phyloP scores from a whole-genome alignment of 257 asterid genomes.

The Primulina huaijiensis region DNA sequence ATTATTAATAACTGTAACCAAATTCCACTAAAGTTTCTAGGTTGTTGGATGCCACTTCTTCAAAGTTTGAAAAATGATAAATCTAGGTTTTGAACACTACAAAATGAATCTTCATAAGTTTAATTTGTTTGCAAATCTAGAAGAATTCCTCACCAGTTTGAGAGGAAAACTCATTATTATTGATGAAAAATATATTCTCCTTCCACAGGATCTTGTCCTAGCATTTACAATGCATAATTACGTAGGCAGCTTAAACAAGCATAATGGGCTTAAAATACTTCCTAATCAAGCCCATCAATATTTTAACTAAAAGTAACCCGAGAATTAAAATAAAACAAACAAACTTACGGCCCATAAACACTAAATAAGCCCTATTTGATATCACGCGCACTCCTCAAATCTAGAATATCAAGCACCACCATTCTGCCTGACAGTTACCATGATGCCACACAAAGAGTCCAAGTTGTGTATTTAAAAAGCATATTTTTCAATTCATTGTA shows the following conservation, averaged over 20 bases:
- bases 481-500: not conserved
- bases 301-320: not conserved
- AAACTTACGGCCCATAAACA: not conserved
- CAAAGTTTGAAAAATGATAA: not conserved
- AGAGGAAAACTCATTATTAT: not conserved
- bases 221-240: not conserved
- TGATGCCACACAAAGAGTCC: not conserved
- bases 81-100: not conserved
- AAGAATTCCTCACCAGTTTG: not conserved
- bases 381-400: not conserved
- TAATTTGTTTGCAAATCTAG: not conserved
- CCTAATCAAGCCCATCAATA: not conserved
- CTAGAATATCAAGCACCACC: not conserved
- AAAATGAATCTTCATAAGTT: not conserved
- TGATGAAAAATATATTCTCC: not conserved
- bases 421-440: not conserved
- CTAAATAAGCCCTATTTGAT: not conserved
- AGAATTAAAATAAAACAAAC: not conserved
- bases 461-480: not conserved
- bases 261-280: not conserved
- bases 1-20: not conserved
- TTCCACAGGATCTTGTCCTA: not conserved
- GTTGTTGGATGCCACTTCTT: not conserved
- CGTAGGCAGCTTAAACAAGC: not conserved
- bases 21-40: not conserved